Base-by-base conservation (phyloP, 176 grass and related monocot genomes). In the Leersia perrieri region DNA sequence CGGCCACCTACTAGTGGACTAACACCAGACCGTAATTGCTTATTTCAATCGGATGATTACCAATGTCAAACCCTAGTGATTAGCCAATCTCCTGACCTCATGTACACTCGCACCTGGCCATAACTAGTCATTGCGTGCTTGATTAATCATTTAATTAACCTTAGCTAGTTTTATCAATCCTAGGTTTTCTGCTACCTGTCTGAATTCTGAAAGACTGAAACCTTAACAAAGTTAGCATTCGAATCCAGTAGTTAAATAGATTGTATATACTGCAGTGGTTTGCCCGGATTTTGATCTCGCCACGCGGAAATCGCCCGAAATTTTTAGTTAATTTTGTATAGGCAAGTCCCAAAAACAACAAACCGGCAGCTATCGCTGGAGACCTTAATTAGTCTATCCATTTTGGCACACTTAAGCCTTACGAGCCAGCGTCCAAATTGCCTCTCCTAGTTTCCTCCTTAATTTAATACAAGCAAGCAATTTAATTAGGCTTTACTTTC, bases 381-480 rank as follows among this genome's bases (percentile, higher is more conserved):
- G 38, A 13, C 28, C 39, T 70, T 53, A 79, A 68, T 11, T 84
- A 84, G 18, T 10, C 31, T 23, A 75, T 64, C 33, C 64, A 64
- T 57, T 5, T 64, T 28, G 77, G 47, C 85, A 82, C 23, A n/a
- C 60, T 73, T 44, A 72, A 33, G 25, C 62, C 60, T 68, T 22
- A 63, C 12, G 42, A 11, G 62, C 61, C 28, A 65, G 20, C 63
- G n/a, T 73, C 68, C 42, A 80, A 63, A 74, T 25, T 20, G 38
- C 66, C 69, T 27, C 44, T 44, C 74, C 11, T 18, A 81, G 5
- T 25, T 71, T 63, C 79, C 3, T 63, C 68, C 68, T 68, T 47
- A 80, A 74, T 80, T 68, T 75, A 89, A 75, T 70, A 14, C 70
- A 63, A 39, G 70, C 38, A 39, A 80, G n/a, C 68, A 33, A 45